Percentiles rank a stretch among this genome's conserved stretches.
Conservation (phyloP, 1,284 basidiomycete species). For the Leucocoprinus gongylophorus region DNA sequence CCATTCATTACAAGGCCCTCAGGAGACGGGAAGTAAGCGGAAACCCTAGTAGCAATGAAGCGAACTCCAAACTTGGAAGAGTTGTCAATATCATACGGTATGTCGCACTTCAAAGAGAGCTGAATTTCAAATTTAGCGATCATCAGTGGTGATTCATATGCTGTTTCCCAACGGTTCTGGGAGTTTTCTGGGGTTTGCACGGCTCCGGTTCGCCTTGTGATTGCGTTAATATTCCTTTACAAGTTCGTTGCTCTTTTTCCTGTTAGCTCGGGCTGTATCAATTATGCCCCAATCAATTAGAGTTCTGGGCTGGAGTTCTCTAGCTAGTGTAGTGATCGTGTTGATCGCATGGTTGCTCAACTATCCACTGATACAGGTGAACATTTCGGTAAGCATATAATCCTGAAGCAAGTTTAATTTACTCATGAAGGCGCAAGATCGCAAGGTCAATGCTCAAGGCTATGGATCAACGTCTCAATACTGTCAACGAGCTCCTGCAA, state of each 20-base stretch:
- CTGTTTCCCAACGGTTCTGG: slow-evolving; percentile 68
- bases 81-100: slow-evolving; percentile 70
- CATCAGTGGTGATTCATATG: slow-evolving; percentile 60
- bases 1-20: slow-evolving; percentile 63
- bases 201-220: slow-evolving; percentile 66
- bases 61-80: slow-evolving; percentile 58
- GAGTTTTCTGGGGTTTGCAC: slow-evolving; percentile 61
- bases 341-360: slow-evolving; percentile 60
- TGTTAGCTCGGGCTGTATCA: neutral
- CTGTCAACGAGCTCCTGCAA: slow-evolving; percentile 75
- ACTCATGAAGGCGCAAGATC: slow-evolving; percentile 31
- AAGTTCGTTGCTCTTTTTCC: slow-evolving; percentile 38
- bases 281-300: slow-evolving; percentile 29
- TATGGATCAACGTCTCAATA: slow-evolving; percentile 67
- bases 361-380: slow-evolving; percentile 58
- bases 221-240: slow-evolving; percentile 72
- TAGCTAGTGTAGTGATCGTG: slow-evolving; percentile 72
- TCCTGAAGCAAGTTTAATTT: neutral
- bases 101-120: slow-evolving; percentile 19
- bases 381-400: slow-evolving; percentile 46
- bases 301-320: slow-evolving; percentile 76
- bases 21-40: slow-evolving; percentile 58
- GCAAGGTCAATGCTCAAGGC: slow-evolving; percentile 61
- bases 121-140: neutral
- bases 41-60: slow-evolving; percentile 37